phyloP scores from a whole-genome alignment of 208 protist genomes.

The Acanthamoeba healyi region DNA sequence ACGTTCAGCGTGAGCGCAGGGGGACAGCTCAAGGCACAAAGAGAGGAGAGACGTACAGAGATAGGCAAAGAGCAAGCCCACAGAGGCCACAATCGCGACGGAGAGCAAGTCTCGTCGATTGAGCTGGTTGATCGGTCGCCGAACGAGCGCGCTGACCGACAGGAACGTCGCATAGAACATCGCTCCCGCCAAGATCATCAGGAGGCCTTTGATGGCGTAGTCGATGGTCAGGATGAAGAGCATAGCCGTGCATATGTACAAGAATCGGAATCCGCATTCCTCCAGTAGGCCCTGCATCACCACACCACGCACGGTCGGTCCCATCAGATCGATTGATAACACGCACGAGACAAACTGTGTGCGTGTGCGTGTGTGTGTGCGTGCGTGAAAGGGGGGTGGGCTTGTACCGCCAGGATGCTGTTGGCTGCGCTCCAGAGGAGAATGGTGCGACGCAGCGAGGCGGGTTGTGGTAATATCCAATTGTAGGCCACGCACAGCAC shows the following conservation, averaged over 20 bases:
- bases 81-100: neutral
- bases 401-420: slow-evolving; percentile 51
- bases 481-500: slow-evolving; percentile 25
- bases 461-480: neutral
- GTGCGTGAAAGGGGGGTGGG: neutral
- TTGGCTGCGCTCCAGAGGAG: slow-evolving; percentile 61
- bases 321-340: too few relatives aligned
- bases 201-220: slow-evolving; percentile 28
- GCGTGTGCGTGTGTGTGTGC: too few relatives aligned
- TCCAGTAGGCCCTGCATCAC: neutral
- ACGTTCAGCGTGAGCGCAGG: too few relatives aligned
- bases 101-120: neutral
- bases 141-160: neutral
- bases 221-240: neutral
- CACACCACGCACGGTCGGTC: neutral
- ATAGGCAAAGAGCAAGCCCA: neutral
- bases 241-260: slow-evolving; percentile 69
- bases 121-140: neutral
- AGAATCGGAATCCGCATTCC: slow-evolving; percentile 49
- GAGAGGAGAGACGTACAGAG: neutral
- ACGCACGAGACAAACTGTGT: neutral
- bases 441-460: neutral
- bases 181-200: neutral
- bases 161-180: neutral
- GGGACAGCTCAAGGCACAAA: neutral